Conservation (phyloP, 1,284 basidiomycete genomes). For the Somion occarium region DNA sequence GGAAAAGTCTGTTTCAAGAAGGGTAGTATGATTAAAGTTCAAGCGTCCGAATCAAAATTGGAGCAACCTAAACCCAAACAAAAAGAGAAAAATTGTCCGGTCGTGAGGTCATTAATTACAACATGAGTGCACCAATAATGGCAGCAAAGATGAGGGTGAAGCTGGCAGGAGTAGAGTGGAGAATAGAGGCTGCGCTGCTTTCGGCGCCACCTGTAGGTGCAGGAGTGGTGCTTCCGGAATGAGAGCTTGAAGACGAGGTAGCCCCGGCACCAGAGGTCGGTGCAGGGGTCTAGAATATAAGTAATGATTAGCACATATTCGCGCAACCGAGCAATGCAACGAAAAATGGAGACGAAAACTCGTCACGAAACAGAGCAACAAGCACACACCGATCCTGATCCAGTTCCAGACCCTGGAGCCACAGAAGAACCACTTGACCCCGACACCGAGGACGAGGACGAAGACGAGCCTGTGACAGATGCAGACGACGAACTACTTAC, state of each 20-base stretch:
- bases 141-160: too few species aligned
- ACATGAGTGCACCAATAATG: too few species aligned
- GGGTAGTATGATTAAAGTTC: too few species aligned
- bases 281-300: constrained; percentile 2
- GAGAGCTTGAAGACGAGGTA: neutral
- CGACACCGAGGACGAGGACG: constrained; percentile 1
- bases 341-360: neutral
- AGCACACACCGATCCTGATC: constrained; percentile 1
- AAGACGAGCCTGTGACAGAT: neutral
- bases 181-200: constrained; percentile 10
- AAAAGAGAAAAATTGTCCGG: too few species aligned
- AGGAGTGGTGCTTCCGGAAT: constrained; percentile 1
- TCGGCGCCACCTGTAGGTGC: constrained; percentile 14
- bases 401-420: constrained; percentile 1
- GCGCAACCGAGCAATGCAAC: neutral
- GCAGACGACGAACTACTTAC: constrained; percentile 1
- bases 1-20: too few species aligned
- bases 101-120: too few species aligned
- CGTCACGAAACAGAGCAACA: neutral
- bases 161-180: neutral
- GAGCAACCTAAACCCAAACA: too few species aligned
- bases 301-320: neutral
- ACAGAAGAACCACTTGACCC: constrained; percentile 1
- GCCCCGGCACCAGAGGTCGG: neutral
- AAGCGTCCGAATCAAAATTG: too few species aligned